Percentiles rank a stretch among this genome's conserved stretches.
Evolutionary conservation across 2,329 filamentous ascomycete species (phyloP).

Genomic region (Xylariaceae sp.): DNA sequence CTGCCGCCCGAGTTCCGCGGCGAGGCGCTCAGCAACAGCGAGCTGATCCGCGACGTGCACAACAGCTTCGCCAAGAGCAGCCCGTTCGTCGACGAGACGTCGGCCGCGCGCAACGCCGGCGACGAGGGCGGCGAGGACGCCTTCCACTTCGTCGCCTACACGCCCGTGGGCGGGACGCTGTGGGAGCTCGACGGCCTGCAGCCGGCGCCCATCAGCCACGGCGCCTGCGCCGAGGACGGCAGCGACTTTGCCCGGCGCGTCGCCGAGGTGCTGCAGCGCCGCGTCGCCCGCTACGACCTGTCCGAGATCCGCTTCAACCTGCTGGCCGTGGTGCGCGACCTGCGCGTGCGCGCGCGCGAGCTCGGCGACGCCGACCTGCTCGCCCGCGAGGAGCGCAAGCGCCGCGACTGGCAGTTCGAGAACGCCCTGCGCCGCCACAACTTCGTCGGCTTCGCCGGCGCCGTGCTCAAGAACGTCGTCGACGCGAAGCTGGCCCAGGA

Average conservation of each 20-base stretch:
- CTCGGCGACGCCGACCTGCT: conserved; percentile 76
- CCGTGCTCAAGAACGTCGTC: conserved; percentile 84
- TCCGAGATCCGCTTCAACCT: conserved; percentile 94
- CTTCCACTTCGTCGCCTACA: conserved; percentile 97
- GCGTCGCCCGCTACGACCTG: conserved; percentile 76
- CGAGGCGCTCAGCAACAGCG: conserved; percentile 54
- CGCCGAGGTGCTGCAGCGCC: conserved; percentile 75
- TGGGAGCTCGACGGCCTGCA: conserved; percentile 96
- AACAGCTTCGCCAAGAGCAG: conserved; percentile 85
- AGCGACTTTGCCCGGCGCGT: conserved; percentile 68
- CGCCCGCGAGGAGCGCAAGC: conserved; percentile 73
- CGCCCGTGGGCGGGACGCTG: conserved; percentile 66
- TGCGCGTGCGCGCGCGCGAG: conserved; percentile 67
- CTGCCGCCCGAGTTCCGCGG: conserved; percentile 68
- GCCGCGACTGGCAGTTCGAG: conserved; percentile 86
- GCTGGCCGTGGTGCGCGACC: conserved; percentile 82
- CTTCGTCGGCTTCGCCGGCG: conserved; percentile 91
- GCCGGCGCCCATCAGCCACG: conserved; percentile 85
- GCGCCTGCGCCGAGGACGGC: conserved; percentile 47
- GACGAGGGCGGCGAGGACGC: conserved; percentile 82
- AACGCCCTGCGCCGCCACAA: conserved; percentile 89
- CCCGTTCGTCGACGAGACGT: conserved; percentile 90
- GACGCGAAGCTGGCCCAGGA: conserved; percentile 59
- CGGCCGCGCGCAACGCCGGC: conserved; percentile 59
- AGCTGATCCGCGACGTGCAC: conserved; percentile 70